phyloP scores from a whole-genome alignment of 257 asterid genomes.

The Thymus quinquecostatus region DNA sequence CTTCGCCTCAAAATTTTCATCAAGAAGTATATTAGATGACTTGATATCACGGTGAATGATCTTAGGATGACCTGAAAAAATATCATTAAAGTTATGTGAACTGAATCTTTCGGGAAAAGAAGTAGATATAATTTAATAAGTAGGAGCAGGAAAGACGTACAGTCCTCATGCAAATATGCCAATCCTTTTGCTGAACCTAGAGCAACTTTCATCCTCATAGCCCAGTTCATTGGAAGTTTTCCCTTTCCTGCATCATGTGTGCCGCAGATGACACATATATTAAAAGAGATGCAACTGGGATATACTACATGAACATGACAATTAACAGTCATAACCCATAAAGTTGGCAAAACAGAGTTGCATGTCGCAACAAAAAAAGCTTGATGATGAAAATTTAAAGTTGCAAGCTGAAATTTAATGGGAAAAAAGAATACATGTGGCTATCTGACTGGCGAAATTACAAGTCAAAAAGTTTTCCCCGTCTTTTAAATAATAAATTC shows the following conservation, averaged over 20 bases:
- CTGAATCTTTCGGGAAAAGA: slow-evolving; percentile 16
- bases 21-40: slow-evolving; percentile 85
- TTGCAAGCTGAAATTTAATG: slow-evolving; percentile 21
- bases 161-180: slow-evolving; percentile 81
- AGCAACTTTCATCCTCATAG: slow-evolving; percentile 74
- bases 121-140: slow-evolving; percentile 21
- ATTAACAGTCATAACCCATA: slow-evolving; percentile 19
- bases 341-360: slow-evolving; percentile 12
- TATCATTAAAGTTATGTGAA: slow-evolving; percentile 30
- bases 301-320: slow-evolving; percentile 16
- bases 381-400: neutral
- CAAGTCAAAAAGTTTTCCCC: neutral
- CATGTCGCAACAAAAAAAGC: slow-evolving; percentile 1
- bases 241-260: slow-evolving; percentile 58
- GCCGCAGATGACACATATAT: slow-evolving; percentile 27
- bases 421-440: slow-evolving; percentile 6
- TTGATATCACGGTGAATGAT: slow-evolving; percentile 91
- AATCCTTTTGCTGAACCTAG: slow-evolving; percentile 85
- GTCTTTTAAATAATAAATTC: neutral
- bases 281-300: slow-evolving; percentile 32
- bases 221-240: slow-evolving; percentile 68
- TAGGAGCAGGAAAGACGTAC: slow-evolving; percentile 55
- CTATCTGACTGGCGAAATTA: neutral
- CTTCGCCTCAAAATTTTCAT: slow-evolving; percentile 79
- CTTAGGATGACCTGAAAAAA: slow-evolving; percentile 76